Evolutionary conservation across 495 filamentous ascomycete species (phyloP), one percentile per base, ranked within the genome.

Genomic region (Evernia prunastri): DNA sequence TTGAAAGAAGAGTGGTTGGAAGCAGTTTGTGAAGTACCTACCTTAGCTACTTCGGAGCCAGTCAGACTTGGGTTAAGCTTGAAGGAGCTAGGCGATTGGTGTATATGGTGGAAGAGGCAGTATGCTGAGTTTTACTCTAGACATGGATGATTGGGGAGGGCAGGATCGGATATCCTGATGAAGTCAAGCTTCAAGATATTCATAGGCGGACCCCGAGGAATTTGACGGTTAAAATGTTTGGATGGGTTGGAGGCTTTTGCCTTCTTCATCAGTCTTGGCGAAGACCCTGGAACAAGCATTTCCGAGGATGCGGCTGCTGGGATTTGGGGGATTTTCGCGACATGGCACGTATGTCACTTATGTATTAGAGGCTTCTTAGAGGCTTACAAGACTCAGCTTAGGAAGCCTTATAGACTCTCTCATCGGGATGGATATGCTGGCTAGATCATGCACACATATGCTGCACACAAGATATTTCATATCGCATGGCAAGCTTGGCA

Each of bases 301-400:
- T 65, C 63, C 63, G 58, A 59, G 63, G 63, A 65, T 58, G 31
- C 58, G 59, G 63, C 33, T 60, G 18, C 35, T 36, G 62, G 43
- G 49, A 61, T 53, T 35, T 25, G 13, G 5, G 47, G 6, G 17
- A n/a, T n/a, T n/a, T n/a, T n/a, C n/a, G n/a, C n/a, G n/a, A n/a
- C n/a, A n/a, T n/a, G n/a, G n/a, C n/a, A n/a, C n/a, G n/a, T n/a
- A n/a, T n/a, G n/a, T n/a, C n/a, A n/a, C n/a, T n/a, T n/a, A n/a
- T n/a, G n/a, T n/a, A n/a, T n/a, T n/a, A n/a, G n/a, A n/a, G n/a
- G n/a, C n/a, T n/a, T n/a, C n/a, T n/a, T n/a, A n/a, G n/a, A n/a
- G n/a, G n/a, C n/a, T n/a, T n/a, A n/a, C n/a, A n/a, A n/a, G n/a
- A n/a, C n/a, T n/a, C n/a, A n/a, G n/a, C n/a, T n/a, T n/a, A n/a